These are phyloP conservation scores for Fusarium albosuccineum DNA, from an alignment of 2,329 filamentous ascomycete species.

Conservation along the genomic window DNA sequence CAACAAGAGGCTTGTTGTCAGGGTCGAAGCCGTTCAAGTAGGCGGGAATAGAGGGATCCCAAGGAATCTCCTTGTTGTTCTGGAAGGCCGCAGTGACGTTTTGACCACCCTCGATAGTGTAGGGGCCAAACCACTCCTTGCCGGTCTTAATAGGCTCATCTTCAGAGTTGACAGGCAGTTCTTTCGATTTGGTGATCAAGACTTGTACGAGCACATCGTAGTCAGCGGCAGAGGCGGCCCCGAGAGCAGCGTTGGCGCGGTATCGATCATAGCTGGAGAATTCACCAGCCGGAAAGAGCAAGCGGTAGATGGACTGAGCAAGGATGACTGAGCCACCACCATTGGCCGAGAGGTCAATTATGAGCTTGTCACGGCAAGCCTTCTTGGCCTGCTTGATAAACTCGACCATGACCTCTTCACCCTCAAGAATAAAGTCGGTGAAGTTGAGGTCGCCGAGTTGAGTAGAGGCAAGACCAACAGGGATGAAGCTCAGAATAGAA, in stretches of 20 bases:
- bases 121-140: constrained; percentile 41
- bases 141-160: constrained; percentile 33
- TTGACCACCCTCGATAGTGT: constrained; percentile 29
- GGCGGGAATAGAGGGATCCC: constrained; percentile 14
- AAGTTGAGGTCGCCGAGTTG: too few species aligned
- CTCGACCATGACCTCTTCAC: constrained; percentile 30
- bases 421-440: constrained; percentile 31
- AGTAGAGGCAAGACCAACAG: too few species aligned
- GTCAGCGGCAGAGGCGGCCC: constrained; percentile 31
- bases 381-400: constrained; percentile 38
- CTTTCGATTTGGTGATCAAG: constrained; percentile 22
- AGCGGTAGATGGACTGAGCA: constrained; percentile 36
- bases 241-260: constrained; percentile 39
- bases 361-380: constrained; percentile 42
- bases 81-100: constrained; percentile 42
- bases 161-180: constrained; percentile 24
- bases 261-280: constrained; percentile 37
- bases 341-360: constrained; percentile 43
- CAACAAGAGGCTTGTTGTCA: constrained; percentile 22
- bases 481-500: constrained; percentile 42
- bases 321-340: constrained; percentile 40
- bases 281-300: constrained; percentile 40
- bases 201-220: constrained; percentile 30
- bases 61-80: constrained; percentile 27
- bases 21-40: constrained; percentile 42